phyloP scores from a whole-genome alignment of 2,329 filamentous ascomycete genomes.

The Fusarium piperis region DNA sequence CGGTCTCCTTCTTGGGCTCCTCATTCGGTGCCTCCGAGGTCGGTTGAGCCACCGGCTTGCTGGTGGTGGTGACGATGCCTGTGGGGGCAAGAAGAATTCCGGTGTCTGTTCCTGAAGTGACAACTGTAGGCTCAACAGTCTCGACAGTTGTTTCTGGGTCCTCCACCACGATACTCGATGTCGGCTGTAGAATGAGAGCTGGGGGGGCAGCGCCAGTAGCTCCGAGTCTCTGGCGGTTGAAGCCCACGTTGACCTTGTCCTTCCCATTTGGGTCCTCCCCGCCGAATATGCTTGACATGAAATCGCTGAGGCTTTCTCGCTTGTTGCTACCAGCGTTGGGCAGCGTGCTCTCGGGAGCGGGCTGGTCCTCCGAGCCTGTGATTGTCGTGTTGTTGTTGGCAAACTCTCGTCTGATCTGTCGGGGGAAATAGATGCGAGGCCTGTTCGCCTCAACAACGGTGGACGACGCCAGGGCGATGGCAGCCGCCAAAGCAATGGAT shows the following conservation, averaged over 20 bases:
- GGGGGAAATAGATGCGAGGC: constrained; percentile 67
- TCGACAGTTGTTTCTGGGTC: constrained; percentile 20
- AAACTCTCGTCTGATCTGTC: constrained; percentile 63
- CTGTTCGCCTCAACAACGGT: constrained; percentile 55
- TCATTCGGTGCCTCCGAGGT: constrained; percentile 10
- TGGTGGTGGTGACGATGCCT: constrained; percentile 36
- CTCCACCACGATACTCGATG: constrained; percentile 21
- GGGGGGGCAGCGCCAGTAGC: constrained; percentile 29
- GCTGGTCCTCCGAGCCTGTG: constrained; percentile 40
- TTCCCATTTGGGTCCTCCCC: constrained; percentile 1
- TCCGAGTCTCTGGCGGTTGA: constrained; percentile 10
- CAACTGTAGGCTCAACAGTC: constrained; percentile 1
- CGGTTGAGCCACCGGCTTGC: constrained; percentile 19
- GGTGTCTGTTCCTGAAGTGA: constrained; percentile 29
- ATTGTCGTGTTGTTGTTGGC: constrained; percentile 52
- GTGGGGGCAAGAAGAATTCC: constrained; percentile 41
- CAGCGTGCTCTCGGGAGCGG: constrained; percentile 19
- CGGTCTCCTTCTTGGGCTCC: constrained; percentile 9
- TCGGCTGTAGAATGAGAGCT: constrained; percentile 32
- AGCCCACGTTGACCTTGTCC: constrained; percentile 6
- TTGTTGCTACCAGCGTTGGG: constrained; percentile 15
- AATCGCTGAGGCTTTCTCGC: constrained; percentile 33
- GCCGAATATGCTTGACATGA: constrained; percentile 39
- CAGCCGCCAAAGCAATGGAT: constrained; percentile 58
- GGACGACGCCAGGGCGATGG: constrained; percentile 59